Base-by-base conservation (phyloP, 495 filamentous ascomycete species). In the Ascobolus immersus region DNA sequence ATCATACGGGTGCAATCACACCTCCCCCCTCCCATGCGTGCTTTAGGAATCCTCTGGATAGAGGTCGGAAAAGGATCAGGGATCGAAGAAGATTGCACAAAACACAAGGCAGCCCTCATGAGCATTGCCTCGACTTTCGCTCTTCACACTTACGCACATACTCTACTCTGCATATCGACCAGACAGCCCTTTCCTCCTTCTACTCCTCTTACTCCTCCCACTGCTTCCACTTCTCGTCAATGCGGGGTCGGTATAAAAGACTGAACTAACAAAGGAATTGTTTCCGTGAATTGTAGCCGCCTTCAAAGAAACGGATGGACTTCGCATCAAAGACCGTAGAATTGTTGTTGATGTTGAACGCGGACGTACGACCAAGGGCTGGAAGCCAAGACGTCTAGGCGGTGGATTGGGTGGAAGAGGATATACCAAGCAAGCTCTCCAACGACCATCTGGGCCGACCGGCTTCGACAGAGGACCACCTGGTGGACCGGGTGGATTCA, bases 291-390 rank as follows among this genome's bases (percentile, higher is more conserved):
- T 34, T 51, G 35, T 55, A 77, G 71, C 69, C 45, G 73, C 73
- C 47, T 79, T 78, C 58, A 79, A 79, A 54, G 73, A 76, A 51
- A 75, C 69, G 51, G 86, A 93, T 65, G 77, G 77, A 44, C 75
- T 91, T 38, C 70, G 73, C 27, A 91, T 94, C 57, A 89, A 77
- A 52, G 82, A 82, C 44, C 71, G 86, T 43, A 71, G 74, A 34
- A 77, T 93, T 40, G 65, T 89, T 48, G 81, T 96, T 37, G 86
- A 96, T 53, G 84, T 93, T 32, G 86, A 96, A 53, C 73, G 89
- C 49, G 89, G 86, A 40, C 74, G 86, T 36, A 93, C 86, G 22
- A 79, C 91, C 28, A 77, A 77, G 46, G 81, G 76, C 29, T 96
- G 86, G 86, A 78, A 77, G 49, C 86, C 86, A 35, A 70, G 76